A percentile compares a stretch with the other conserved stretches of the same genome.
These are phyloP conservation scores for Sporothrix brasiliensis DNA, from an alignment of 2,329 filamentous ascomycete species.

Conservation along the genomic window DNA sequence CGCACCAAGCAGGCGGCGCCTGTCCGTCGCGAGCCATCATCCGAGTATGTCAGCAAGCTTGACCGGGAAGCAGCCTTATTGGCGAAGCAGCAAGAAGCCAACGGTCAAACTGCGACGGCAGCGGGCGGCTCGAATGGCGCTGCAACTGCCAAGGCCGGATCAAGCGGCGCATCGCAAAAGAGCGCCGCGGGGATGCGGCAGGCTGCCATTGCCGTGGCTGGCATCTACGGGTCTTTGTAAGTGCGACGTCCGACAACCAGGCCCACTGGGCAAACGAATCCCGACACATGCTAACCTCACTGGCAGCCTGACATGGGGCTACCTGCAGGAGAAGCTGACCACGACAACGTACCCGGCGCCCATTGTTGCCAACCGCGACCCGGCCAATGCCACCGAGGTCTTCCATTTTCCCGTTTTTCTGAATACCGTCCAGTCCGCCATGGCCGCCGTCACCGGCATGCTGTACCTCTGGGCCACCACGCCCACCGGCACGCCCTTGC, in stretches of 20 bases:
- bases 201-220: constrained; percentile 82
- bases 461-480: constrained; percentile 75
- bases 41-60: constrained; percentile 62
- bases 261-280: not conserved
- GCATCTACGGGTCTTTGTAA: constrained; percentile 97
- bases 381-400: constrained; percentile 63
- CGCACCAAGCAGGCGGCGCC: constrained; percentile 70
- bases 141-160: constrained; percentile 38
- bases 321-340: constrained; percentile 95
- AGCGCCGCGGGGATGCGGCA: constrained; percentile 63
- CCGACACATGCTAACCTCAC: not conserved
- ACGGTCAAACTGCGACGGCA: constrained; percentile 32
- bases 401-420: constrained; percentile 95
- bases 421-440: constrained; percentile 91
- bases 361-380: constrained; percentile 36
- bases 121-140: constrained; percentile 42
- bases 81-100: constrained; percentile 36
- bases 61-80: constrained; percentile 40
- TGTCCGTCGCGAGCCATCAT: constrained; percentile 66
- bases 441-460: constrained; percentile 80
- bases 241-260: constrained; percentile 38
- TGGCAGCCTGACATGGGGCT: constrained; percentile 83
- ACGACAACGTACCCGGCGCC: constrained; percentile 79
- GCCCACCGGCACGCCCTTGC: constrained; percentile 51
- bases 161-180: constrained; percentile 34